phyloP scores from a whole-genome alignment of 192 early-diverging fungal species.

The Backusella psychrophila region DNA sequence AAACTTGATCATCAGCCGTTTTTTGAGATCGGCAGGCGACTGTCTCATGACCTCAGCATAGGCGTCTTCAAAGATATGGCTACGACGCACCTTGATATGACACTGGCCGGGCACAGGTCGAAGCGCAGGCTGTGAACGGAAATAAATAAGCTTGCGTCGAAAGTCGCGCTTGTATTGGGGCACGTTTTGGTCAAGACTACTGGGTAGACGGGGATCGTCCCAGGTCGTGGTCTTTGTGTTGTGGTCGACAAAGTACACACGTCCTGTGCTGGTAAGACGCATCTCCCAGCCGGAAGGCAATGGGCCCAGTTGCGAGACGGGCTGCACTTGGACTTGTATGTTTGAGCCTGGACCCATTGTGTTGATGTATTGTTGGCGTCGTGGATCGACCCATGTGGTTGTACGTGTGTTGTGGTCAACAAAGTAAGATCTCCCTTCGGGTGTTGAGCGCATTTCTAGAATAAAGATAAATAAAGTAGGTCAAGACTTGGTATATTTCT shows the following conservation, averaged over 20 bases:
- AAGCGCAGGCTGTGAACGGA: slow-evolving; percentile 90
- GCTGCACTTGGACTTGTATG: slow-evolving; percentile 69
- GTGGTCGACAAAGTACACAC: slow-evolving; percentile 99
- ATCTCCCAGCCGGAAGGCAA: slow-evolving; percentile 99
- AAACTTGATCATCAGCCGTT: slow-evolving; percentile 98
- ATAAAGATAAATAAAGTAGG: neutral
- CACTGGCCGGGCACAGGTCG: slow-evolving; percentile 87
- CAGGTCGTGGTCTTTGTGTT: slow-evolving; percentile 98
- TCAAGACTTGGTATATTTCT: neutral
- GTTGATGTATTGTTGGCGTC: slow-evolving; percentile 62
- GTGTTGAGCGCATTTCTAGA: slow-evolving; percentile 67
- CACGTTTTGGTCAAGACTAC: slow-evolving; percentile 83
- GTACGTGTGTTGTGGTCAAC: slow-evolving; percentile 89
- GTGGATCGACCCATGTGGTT: slow-evolving; percentile 91
- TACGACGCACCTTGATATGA: slow-evolving; percentile 89
- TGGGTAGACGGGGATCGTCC: slow-evolving; percentile 88
- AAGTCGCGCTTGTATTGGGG: slow-evolving; percentile 99
- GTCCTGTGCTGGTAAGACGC: slow-evolving; percentile 92
- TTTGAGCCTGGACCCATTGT: slow-evolving; percentile 52
- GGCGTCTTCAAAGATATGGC: slow-evolving; percentile 92
- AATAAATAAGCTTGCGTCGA: slow-evolving; percentile 95
- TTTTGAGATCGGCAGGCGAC: slow-evolving; percentile 87
- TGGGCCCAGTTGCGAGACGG: slow-evolving; percentile 76
- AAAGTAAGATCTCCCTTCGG: slow-evolving; percentile 82
- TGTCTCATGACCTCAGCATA: slow-evolving; percentile 96